Evolutionary conservation across 768 basidiomycete species (phyloP).

Genomic region (Lentinula aciculospora): DNA sequence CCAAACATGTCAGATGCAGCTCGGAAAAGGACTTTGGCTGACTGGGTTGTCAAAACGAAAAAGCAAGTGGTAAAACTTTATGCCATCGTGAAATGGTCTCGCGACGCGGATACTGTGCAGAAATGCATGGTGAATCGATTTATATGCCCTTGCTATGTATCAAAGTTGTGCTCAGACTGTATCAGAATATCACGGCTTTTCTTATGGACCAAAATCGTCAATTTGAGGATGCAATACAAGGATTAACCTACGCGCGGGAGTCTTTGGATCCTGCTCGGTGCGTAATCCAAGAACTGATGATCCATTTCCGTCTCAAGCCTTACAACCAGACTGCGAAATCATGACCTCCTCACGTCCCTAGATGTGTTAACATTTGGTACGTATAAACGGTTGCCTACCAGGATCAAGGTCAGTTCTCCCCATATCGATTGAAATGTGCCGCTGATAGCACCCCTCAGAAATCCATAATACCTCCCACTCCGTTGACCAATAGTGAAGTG

Average conservation of each 20-base stretch:
- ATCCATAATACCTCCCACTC: conserved; percentile 57
- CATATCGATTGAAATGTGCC: conserved; percentile 4
- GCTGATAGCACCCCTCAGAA: conserved; percentile 41
- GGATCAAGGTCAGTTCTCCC: conserved; percentile 57
- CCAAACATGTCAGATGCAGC: conserved; percentile 79
- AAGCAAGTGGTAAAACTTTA: conserved; percentile 88
- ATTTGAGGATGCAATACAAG: conserved; percentile 64
- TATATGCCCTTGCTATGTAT: conserved; percentile 2
- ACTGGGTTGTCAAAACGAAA: conserved; percentile 88
- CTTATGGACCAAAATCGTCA: conserved; percentile 82
- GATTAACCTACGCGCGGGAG: conserved; percentile 61
- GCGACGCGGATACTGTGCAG: conserved; percentile 78
- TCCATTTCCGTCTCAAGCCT: not conserved
- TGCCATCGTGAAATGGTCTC: conserved; percentile 82
- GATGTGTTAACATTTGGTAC: conserved; percentile 85
- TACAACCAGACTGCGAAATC: conserved; percentile 74
- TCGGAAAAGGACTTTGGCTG: conserved; percentile 76
- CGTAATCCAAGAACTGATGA: conserved; percentile 12
- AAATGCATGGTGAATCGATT: conserved; percentile 66
- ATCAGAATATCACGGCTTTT: conserved; percentile 82
- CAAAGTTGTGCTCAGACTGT: conserved; percentile 7
- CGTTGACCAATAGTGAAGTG: conserved; percentile 64
- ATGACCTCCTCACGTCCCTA: conserved; percentile 87
- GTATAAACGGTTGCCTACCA: conserved; percentile 76
- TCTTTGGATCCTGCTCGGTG: conserved; percentile 76